phyloP scores from a whole-genome alignment of 768 basidiomycete species.

The Gymnopilus dilepis region DNA sequence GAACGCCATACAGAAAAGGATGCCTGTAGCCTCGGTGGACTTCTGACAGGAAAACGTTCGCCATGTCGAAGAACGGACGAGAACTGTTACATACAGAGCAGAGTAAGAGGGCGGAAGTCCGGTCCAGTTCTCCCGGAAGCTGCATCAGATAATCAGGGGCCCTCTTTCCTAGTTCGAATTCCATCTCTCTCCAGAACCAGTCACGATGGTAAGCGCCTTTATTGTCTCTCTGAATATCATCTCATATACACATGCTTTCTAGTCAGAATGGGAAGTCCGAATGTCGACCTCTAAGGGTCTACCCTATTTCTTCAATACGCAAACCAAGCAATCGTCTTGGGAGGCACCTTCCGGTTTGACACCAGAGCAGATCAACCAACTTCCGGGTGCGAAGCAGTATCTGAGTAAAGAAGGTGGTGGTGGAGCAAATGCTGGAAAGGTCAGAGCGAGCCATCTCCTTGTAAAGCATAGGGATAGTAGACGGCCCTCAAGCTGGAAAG shows the following conservation, averaged over 20 bases:
- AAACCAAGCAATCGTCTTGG: constrained; percentile 80
- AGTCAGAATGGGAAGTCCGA: constrained; percentile 79
- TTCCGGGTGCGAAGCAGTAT: constrained; percentile 74
- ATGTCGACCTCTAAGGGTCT: constrained; percentile 77
- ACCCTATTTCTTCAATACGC: constrained; percentile 88
- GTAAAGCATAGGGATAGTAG: constrained; percentile 89
- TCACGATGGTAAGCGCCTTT: constrained; percentile 14
- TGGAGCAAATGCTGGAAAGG: constrained; percentile 50
- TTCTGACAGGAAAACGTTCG: constrained; percentile 22
- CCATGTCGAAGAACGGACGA: constrained; percentile 16
- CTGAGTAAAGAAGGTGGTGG: constrained; percentile 22
- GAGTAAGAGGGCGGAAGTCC: neutral
- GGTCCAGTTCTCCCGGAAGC: neutral
- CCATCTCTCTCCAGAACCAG: neutral
- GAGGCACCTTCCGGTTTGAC: constrained; percentile 68
- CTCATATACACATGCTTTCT: neutral
- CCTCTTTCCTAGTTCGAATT: neutral
- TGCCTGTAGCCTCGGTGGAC: constrained; percentile 49
- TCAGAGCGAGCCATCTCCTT: constrained; percentile 93
- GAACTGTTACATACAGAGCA: neutral
- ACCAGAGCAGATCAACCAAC: constrained; percentile 58
- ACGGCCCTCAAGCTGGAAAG: constrained; percentile 84
- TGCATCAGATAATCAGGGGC: neutral
- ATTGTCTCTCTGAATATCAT: neutral
- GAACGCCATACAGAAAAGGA: constrained; percentile 52